Evolutionary conservation across 176 grass and related monocot genomes (phyloP).

Genomic region (Microstegium vimineum): DNA sequence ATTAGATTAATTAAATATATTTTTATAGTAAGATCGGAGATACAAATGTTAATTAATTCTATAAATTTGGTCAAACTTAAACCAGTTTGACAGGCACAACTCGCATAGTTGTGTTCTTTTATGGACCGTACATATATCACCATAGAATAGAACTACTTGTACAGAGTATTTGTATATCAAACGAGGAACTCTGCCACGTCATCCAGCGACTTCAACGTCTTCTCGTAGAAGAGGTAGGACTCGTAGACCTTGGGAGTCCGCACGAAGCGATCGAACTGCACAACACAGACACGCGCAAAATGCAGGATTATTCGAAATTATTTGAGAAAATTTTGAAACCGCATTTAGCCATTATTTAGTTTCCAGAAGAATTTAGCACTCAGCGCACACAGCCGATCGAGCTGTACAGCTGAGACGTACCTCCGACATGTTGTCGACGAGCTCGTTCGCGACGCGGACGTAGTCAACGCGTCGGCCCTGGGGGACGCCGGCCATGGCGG

Average conservation of each 20-base stretch:
- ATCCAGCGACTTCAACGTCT: conserved; percentile 86
- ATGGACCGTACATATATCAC: not conserved
- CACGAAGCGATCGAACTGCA: conserved; percentile 77
- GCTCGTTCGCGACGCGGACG: conserved; percentile 72
- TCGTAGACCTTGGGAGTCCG: conserved; percentile 85
- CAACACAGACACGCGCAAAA: not conserved
- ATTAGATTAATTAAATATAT: not conserved
- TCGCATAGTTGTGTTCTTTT: not conserved
- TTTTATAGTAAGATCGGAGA: not conserved
- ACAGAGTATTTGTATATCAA: conserved; percentile 14
- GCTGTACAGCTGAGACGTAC: too few relatives aligned
- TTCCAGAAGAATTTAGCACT: too few relatives aligned
- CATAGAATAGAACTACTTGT: not conserved
- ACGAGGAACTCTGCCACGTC: conserved; percentile 57
- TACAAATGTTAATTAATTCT: not conserved
- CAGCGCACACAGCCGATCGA: too few relatives aligned
- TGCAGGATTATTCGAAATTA: not conserved
- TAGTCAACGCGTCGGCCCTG: conserved; percentile 52
- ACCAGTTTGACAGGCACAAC: not conserved
- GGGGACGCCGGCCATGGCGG: conserved; percentile 62
- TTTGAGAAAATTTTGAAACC: not conserved
- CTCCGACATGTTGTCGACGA: conserved; percentile 90
- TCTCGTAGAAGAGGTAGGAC: conserved; percentile 89
- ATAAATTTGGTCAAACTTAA: not conserved
- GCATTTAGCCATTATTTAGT: too few relatives aligned